Evolutionary conservation across 2,329 filamentous ascomycete genomes (phyloP), one percentile per base, ranked within the genome.

Genomic region (Stylonectria norvegica): DNA sequence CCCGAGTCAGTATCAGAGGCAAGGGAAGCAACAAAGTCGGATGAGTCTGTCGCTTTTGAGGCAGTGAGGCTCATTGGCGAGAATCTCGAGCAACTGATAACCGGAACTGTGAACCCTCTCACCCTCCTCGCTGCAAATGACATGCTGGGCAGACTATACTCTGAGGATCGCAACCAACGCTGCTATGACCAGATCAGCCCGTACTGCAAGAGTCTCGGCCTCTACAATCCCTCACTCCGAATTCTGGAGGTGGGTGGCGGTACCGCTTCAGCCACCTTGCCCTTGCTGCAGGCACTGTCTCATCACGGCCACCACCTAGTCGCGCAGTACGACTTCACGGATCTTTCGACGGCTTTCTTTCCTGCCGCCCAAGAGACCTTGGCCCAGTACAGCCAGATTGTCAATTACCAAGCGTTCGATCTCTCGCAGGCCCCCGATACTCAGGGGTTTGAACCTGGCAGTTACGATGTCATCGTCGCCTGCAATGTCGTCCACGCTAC

Each of bases 111-210:
- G 11, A 32, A 39, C 11, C 36, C 40, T 20, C 20, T 39, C 11
- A 19, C 20, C 9, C 35, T 43, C 15, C 32, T 43, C 11, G 27
- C 34, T 8, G 30, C 34, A 4, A 32, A 32, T n/a, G 36, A 34
- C 17, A 19, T 43, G n/a, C 32, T 43, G 10, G 35, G 16, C 20
- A 39, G 27, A 19, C 22, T 35, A 30, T 43, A 35, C 27, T 39
- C 33, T 36, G 35, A 40, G 9, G 41, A 43, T 20, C 35, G 40
- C 16, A 34, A 32, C 25, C 30, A 36, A 9, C 40, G 40, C 25
- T 43, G 40, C 32, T 38, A 38, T 17, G 22, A 20, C 12, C 27
- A 36, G 8, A 25, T 38, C 11, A n/a, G 19, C 10, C 36, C 30
- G 0, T 47, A 43, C 27, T 32, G 30, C 30, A 17, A 32, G 14